Evolutionary conservation across 2,329 filamentous ascomycete genomes (phyloP).

Genomic region (Myriosclerotinia curreyana): DNA sequence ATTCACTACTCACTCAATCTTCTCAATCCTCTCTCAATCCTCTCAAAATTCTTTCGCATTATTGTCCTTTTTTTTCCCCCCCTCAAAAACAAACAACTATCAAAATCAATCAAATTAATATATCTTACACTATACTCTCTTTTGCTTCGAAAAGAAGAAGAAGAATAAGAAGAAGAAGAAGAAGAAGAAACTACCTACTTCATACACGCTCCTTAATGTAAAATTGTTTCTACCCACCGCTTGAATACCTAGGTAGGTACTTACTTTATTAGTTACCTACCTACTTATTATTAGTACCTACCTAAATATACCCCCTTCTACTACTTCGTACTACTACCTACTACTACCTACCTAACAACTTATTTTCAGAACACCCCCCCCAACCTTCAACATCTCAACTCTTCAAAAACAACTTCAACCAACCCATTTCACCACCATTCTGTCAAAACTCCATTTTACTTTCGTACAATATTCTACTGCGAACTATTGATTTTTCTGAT

Average conservation of each 20-base stretch:
- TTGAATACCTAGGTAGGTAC: too few relatives aligned
- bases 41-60: background rate
- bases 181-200: too few relatives aligned
- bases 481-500: background rate
- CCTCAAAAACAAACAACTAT: background rate
- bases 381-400: background rate
- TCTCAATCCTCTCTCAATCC: background rate
- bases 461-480: background rate
- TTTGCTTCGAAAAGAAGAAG: background rate
- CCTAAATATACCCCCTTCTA: too few relatives aligned
- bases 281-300: too few relatives aligned
- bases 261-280: too few relatives aligned
- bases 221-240: background rate
- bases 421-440: too few relatives aligned
- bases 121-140: constrained; percentile 9
- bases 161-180: too few relatives aligned
- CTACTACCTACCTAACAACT: background rate
- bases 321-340: too few relatives aligned
- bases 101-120: background rate
- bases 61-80: background rate
- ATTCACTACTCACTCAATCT: constrained; percentile 1
- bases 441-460: constrained; percentile 10
- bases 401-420: background rate
- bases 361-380: constrained; percentile 1
- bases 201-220: constrained; percentile 7